Base-by-base conservation (phyloP, 1,284 basidiomycete genomes). In the Moesziomyces aphidis region DNA sequence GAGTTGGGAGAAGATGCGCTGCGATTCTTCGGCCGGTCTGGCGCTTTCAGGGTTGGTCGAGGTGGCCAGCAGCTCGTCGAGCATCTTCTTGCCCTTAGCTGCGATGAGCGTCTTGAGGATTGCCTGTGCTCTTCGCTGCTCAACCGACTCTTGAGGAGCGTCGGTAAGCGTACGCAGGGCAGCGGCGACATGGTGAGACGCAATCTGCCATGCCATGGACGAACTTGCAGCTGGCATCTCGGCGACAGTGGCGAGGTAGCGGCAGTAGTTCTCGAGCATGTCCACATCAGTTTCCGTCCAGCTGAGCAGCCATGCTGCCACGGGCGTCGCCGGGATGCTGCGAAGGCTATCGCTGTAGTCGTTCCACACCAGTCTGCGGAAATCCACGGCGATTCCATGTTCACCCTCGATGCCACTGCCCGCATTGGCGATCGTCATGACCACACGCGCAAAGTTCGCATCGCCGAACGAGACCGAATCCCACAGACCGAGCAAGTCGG, bases 381-480 rank as follows among this genome's bases (percentile, higher is more conserved):
- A 97, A 86, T 98, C 95, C 5, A 21, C 87, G 63, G 1, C 93
- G 87, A 83, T 94, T 94, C n/a, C 86, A 85, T 89, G 91, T 90
- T 2, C 56, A 8, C 55, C 62, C 31, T 75, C 73, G 28, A 70
- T 49, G 19, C 51, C n/a, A 28, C 58, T 58, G 8, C 61, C 58
- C 23, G 65, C 71, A 43, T 55, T 64, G 26, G 63, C 60, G 0
- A 93, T 91, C 0, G 91, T 89, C 7, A 96, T 87, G n/a, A 97
- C 87, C 5, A 94, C 87, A 4, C 89, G 87, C 2, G 89, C 90
- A 82, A 98, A 98, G 1, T 90, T 84, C 0, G 88, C 87, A 79
- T 98, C 90, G 8, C 91, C 90, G 84, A 96, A 95, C 2, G 95
- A 98, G 68, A 95, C 90, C 1, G 93, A 89, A 77, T 95, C 93